These are phyloP conservation scores for Blastobotrys indianensis DNA, from an alignment of 1,139 yeast species.

Conservation along the genomic window DNA sequence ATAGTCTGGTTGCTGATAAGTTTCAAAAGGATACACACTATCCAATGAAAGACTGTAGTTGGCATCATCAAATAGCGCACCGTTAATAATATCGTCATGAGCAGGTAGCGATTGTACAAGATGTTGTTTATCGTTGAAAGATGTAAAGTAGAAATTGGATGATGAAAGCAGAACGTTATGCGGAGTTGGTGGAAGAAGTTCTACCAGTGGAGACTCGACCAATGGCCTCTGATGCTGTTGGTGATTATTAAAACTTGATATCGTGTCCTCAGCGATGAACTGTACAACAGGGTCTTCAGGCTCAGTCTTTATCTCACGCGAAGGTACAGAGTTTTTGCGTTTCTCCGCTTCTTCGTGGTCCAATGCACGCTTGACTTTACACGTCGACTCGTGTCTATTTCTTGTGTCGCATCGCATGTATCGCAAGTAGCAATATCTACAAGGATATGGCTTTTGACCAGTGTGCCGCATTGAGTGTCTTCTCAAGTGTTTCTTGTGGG, in stretches of 20 bases:
- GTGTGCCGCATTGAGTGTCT: slow-evolving; percentile 32
- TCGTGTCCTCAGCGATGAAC: not conserved
- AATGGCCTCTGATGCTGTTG: not conserved
- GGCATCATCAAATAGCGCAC: too few relatives aligned
- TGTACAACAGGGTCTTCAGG: too few relatives aligned
- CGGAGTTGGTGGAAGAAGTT: too few relatives aligned
- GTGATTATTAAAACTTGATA: not conserved
- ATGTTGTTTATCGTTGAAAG: too few relatives aligned
- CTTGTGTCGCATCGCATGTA: slow-evolving; percentile 30
- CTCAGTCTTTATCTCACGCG: too few relatives aligned
- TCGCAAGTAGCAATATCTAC: slow-evolving; percentile 24
- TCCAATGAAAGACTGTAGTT: not conserved
- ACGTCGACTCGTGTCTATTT: slow-evolving; percentile 25
- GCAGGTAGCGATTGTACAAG: too few relatives aligned
- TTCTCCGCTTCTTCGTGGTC: not conserved
- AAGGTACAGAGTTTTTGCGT: not conserved
- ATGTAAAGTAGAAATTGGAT: too few relatives aligned
- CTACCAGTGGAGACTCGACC: too few relatives aligned
- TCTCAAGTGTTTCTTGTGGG: slow-evolving; percentile 31
- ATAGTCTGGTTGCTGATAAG: not conserved
- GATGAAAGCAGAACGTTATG: too few relatives aligned
- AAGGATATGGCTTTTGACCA: slow-evolving; percentile 28
- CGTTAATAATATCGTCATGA: too few relatives aligned
- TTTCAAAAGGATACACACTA: not conserved
- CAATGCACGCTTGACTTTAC: slow-evolving; percentile 14